Evolutionary conservation across 495 filamentous ascomycete species (phyloP), one percentile per base, ranked within the genome.

Genomic region (Poronia punctata): DNA sequence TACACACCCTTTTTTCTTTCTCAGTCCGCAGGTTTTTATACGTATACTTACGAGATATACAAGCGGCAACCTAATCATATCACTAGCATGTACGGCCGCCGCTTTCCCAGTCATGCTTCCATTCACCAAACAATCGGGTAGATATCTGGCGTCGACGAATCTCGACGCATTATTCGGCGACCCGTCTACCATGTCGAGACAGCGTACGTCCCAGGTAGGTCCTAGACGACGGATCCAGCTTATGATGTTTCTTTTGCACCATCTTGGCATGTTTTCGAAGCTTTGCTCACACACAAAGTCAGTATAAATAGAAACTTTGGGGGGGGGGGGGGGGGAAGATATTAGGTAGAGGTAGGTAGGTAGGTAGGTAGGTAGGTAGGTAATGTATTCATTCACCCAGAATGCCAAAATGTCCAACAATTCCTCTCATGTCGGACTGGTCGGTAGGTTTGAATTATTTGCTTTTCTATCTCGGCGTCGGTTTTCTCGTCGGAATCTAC

Each of bases 41-140:
- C 12, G 10, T 22, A 7, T 22, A 40, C 38, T 40, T 20, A 40
- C 38, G 12, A 38, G 41, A 17, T 50, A 57, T 15, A 66, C 27
- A 10, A 54, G 45, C n/a, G 62, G 58, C 3, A 59, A 52, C 11
- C 62, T 49, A 8, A 59, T 34, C 29, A 66, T 40, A 45, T 66
- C 62, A 2, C 49, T 49, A 19, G 38, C 43, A 28, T 63, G 60
- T 6, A 47, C 53, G 25, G 52, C 48, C 5, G 48, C 40, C 2
- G 38, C 24, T 20, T 40, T 40, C 1, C 60, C 58, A 3, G 38
- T 39, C 60, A 66, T 60, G 9, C 33, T 56, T 2, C 45, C 48
- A 5, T 50, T 35, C 11, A 54, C 45, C 21, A 63, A 53, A 8
- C 55, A 34, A 8, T 54, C 48, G 6, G 57, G 57, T 3, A 64